Evolutionary conservation across 352 stramenopile genomes (phyloP).

Genomic region (Pythium coloratum): DNA sequence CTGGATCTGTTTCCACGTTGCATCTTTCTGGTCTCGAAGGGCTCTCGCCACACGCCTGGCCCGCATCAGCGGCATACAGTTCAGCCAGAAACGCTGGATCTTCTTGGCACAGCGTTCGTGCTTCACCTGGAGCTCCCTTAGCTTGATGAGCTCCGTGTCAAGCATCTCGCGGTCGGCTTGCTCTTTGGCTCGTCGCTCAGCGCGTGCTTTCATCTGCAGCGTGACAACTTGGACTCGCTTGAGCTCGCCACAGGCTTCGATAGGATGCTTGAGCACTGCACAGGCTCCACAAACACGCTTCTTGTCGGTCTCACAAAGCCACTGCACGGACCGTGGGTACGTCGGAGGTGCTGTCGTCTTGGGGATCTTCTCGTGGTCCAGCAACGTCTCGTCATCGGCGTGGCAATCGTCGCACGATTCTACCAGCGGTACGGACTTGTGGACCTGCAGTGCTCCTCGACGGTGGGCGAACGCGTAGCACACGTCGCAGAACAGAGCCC

Average conservation of each 20-base stretch:
- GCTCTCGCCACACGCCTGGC: constrained; percentile 26
- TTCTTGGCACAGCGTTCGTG: constrained; percentile 34
- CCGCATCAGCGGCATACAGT: constrained; percentile 33
- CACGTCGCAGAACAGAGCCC: constrained; percentile 60
- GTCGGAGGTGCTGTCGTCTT: background rate
- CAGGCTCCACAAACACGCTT: constrained; percentile 49
- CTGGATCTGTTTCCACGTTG: constrained; percentile 40
- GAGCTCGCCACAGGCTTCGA: constrained; percentile 48
- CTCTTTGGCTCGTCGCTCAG: constrained; percentile 35
- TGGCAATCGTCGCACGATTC: constrained; percentile 49
- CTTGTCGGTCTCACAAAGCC: constrained; percentile 35
- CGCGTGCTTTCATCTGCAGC: constrained; percentile 37
- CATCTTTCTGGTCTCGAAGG: constrained; percentile 28
- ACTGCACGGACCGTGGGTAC: constrained; percentile 41
- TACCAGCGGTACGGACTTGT: constrained; percentile 41
- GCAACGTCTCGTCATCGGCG: constrained; percentile 20
- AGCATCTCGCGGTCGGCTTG: constrained; percentile 44
- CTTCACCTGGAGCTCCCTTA: constrained; percentile 28
- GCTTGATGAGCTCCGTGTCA: constrained; percentile 47
- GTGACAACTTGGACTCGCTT: constrained; percentile 37
- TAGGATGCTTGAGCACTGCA: constrained; percentile 38
- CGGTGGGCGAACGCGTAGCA: constrained; percentile 62
- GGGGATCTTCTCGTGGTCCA: constrained; percentile 4
- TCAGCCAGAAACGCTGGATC: constrained; percentile 60
- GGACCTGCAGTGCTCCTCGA: constrained; percentile 41